phyloP scores from a whole-genome alignment of 306 rosid genomes.

The Medicago truncatula region MtrunA17r5.0-ANR NC_053047.1:5431501-5432000 shows the following conservation, averaged over 20 bases:
- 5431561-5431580: constrained; percentile 63
- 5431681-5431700: constrained; percentile 45
- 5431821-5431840: constrained; percentile 46
- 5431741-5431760: constrained; percentile 32
- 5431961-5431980: neutral
- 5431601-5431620: constrained; percentile 33
- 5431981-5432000: neutral
- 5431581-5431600: constrained; percentile 62
- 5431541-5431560: constrained; percentile 75
- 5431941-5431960: neutral
- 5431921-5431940: neutral
- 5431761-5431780: constrained; percentile 13
- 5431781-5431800: constrained; percentile 10
- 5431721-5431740: constrained; percentile 42
- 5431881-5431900: neutral
- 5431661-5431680: neutral
- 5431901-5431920: neutral
- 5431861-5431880: neutral
- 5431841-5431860: constrained; percentile 35
- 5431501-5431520: constrained; percentile 59
- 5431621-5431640: neutral
- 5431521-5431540: constrained; percentile 50
- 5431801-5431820: constrained; percentile 16
- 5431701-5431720: constrained; percentile 32
- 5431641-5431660: neutral